Base-by-base conservation (phyloP, 371 early-diverging fungal species). In the Amoeboaphelidium protococcarum region DNA sequence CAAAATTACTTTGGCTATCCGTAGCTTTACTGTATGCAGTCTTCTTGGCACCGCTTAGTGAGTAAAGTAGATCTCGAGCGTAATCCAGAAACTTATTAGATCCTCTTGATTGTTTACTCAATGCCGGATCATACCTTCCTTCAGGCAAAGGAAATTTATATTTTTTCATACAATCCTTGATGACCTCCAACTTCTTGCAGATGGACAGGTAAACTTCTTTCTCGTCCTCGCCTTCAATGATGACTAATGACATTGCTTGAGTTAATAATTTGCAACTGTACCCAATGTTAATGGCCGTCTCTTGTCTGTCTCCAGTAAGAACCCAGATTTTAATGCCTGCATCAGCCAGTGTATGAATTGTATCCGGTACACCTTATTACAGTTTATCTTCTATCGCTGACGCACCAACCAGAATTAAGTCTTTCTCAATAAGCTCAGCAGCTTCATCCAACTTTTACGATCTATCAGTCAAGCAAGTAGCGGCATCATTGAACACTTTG, bases 301-400 rank as follows among this genome's bases (percentile, higher is more conserved):
- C 87, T 66, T 80, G 82, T 54, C 85, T 71, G 65, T 92, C 85
- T 43, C 91, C 87, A 2, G 86, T 87, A 50, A 88, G 54, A 43
- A 99, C 89, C 98, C 98, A 99, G 23, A 94, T 75, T 52, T 77
- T 80, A 40, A 68, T 52, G 31, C 55, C 55, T 16, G 60, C 60
- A 55, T 81, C 78, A 47, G 79, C 81, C 44, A 98, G 64, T n/a
- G 82, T 82, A 54, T 80, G 74, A 49, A 99, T 89, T 0, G 98
- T 90, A 50, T 90, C 85, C 3, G 90, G 87, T 0, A 95, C 98
- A 49, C 87, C 87, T 49, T 94, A 95, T 68, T 97, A 97, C 6
- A 99, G 64, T 58, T 80, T 80, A 61, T 98, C 99, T 66, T 98
- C 98, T 55, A 99, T 94, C 13, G 95, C 97, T 2, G 96, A 92